Conservation (phyloP, 345 rosid species). For the Physaria fendleri region DNA sequence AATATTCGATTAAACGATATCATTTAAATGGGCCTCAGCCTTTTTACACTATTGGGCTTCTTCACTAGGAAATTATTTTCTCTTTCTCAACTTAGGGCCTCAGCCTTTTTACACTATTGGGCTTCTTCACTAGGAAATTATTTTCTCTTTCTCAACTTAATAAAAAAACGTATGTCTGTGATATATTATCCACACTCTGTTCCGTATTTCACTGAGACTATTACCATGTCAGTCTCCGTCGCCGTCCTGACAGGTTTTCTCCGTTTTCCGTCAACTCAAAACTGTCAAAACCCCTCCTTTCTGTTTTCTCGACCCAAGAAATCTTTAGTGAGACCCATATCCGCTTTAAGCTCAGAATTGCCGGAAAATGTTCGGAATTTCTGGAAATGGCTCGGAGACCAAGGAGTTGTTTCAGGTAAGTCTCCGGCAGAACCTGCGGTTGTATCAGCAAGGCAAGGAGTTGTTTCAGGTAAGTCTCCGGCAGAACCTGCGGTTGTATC, state of each 20-base stretch:
- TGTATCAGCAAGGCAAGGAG: too few species aligned
- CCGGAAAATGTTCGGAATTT: conserved; percentile 44
- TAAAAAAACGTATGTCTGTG: not conserved
- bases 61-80: not conserved
- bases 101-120: not conserved
- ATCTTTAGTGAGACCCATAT: conserved; percentile 26
- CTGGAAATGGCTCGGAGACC: conserved; percentile 78
- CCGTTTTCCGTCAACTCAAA: conserved; percentile 4
- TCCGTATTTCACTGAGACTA: not conserved
- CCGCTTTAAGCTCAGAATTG: conserved; percentile 22
- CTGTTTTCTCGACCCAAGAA: conserved; percentile 12
- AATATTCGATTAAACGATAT: too few species aligned
- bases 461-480: conserved; percentile 51
- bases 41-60: not conserved
- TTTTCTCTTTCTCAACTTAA: not conserved
- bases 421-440: conserved; percentile 50
- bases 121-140: not conserved
- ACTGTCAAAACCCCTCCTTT: not conserved
- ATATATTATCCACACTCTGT: conserved; percentile 10
- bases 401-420: conserved; percentile 55
- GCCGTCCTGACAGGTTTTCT: conserved; percentile 5
- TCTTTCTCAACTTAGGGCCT: not conserved
- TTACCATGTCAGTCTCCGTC: conserved; percentile 24
- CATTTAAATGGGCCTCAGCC: too few species aligned
- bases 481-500: conserved; percentile 49